Evolutionary conservation across 208 protist species (phyloP), one percentile per base, ranked within the genome.

Genomic region (Trypanosoma scelopori): DNA sequence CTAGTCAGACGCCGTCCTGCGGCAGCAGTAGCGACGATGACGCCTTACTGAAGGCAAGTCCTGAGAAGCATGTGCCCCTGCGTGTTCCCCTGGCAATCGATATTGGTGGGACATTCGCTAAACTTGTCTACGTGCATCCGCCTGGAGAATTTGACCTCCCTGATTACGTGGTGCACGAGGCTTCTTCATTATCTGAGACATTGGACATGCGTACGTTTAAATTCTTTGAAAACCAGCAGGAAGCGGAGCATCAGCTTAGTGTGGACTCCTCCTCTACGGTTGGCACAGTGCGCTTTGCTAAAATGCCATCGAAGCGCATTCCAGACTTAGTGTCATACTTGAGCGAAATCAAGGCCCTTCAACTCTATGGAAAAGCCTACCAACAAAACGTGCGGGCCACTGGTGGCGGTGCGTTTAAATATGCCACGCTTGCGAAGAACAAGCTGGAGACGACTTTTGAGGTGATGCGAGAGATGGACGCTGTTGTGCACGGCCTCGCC

Each of bases 361-460:
- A 73, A 23, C 23, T 50, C 45, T 97, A 85, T 68, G 75, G 68
- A 27, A 32, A 71, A 0, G 30, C 82, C 61, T 87, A 74, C 68
- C 74, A 76, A 5, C 39, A 42, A 6, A 51, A 65, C 25, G 57
- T 97, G 7, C 84, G 89, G 7, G 93, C 89, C 6, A 97, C 93
- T 5, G 93, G 93, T 39, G 93, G 93, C 47, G 93, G 93, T 28
- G 90, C 93, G 27, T 95, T 93, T 71, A 94, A 95, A 72, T 97
- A 92, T 70, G 74, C 85, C 12, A 32, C 51, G 11, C 37, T 93
- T 30, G 81, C 79, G 6, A 70, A 72, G 11, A 74, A 78, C 15
- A 69, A 72, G 13, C 56, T 96, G 6, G 64, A 77, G 22, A 67
- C 86, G 25, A 70, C 77, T 63, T 84, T 97, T 57, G 75, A 89